A percentile compares a stretch with the other conserved stretches of the same genome.
These are phyloP conservation scores for Elsinoe fawcettii DNA, from an alignment of 2,329 filamentous ascomycete genomes.

Conservation along the genomic window DNA sequence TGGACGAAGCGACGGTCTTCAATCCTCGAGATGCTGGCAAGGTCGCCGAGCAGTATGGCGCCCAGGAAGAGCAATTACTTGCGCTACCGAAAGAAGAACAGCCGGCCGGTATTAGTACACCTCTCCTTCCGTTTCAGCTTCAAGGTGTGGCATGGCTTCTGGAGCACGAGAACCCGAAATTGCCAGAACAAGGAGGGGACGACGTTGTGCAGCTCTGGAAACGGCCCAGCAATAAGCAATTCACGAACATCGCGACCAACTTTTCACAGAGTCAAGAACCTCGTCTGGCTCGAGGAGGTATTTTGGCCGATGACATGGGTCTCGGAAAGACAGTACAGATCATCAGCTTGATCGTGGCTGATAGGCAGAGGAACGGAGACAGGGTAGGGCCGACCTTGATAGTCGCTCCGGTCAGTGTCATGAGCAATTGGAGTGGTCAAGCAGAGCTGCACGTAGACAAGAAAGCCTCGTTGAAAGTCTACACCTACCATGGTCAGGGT, in stretches of 20 bases:
- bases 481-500: constrained; percentile 64
- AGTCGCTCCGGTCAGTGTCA: constrained; percentile 72
- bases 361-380: constrained; percentile 27
- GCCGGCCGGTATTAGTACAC: constrained; percentile 56
- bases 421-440: constrained; percentile 85
- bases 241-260: constrained; percentile 63
- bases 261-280: constrained; percentile 55
- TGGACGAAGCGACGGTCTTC: constrained; percentile 58
- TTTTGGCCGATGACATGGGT: constrained; percentile 89
- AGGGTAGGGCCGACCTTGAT: constrained; percentile 62
- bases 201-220: constrained; percentile 75
- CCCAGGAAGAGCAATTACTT: constrained; percentile 61
- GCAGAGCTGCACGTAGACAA: constrained; percentile 62
- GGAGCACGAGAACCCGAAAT: constrained; percentile 61
- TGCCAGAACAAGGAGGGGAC: constrained; percentile 52
- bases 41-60: constrained; percentile 61
- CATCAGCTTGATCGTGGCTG: constrained; percentile 67
- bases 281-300: constrained; percentile 66
- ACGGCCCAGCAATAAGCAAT: constrained; percentile 38
- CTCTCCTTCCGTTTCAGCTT: constrained; percentile 70
- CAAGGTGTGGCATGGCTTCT: constrained; percentile 77
- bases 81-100: constrained; percentile 66
- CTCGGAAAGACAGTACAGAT: constrained; percentile 82
- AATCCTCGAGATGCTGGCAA: constrained; percentile 58
- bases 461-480: constrained; percentile 55